A percentile compares a stretch with the other conserved stretches of the same genome.
phyloP scores from a whole-genome alignment of 768 basidiomycete species.

The Phylloporus rhodoxanthus region DNA sequence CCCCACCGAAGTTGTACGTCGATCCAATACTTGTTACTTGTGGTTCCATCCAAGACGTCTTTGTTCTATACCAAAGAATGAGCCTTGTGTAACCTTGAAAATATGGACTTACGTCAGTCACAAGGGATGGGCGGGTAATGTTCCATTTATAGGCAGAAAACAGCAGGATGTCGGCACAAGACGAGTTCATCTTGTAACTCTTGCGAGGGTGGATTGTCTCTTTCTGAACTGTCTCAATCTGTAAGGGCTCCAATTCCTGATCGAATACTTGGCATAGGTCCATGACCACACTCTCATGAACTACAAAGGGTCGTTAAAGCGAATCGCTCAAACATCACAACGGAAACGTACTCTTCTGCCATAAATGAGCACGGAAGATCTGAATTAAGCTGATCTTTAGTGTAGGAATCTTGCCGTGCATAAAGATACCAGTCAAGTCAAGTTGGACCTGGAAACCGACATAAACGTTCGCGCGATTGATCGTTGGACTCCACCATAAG shows the following conservation, averaged over 20 bases:
- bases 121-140: slow-evolving; percentile 90
- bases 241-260: slow-evolving; percentile 94
- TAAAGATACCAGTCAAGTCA: slow-evolving; percentile 95
- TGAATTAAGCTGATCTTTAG: slow-evolving; percentile 99
- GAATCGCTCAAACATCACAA: slow-evolving; percentile 9
- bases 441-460: slow-evolving; percentile 99
- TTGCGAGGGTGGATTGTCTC: slow-evolving; percentile 99
- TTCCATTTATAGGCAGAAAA: slow-evolving; percentile 99
- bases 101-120: slow-evolving; percentile 67
- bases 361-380: slow-evolving; percentile 99
- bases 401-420: slow-evolving; percentile 98
- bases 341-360: slow-evolving; percentile 88
- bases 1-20: slow-evolving; percentile 95
- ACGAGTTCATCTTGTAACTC: slow-evolving; percentile 99
- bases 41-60: slow-evolving; percentile 95
- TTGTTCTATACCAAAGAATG: slow-evolving; percentile 53
- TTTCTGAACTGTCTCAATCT: slow-evolving; percentile 99
- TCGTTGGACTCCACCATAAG: slow-evolving; percentile 98
- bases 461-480: slow-evolving; percentile 98
- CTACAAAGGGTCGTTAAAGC: slow-evolving; percentile 32
- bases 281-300: slow-evolving; percentile 91
- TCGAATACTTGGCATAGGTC: slow-evolving; percentile 99
- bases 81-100: not conserved
- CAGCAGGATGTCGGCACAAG: slow-evolving; percentile 96
- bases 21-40: slow-evolving; percentile 98